Conservation (phyloP, 2,329 filamentous ascomycete genomes). For the Mollisiaceae sp. region DNA sequence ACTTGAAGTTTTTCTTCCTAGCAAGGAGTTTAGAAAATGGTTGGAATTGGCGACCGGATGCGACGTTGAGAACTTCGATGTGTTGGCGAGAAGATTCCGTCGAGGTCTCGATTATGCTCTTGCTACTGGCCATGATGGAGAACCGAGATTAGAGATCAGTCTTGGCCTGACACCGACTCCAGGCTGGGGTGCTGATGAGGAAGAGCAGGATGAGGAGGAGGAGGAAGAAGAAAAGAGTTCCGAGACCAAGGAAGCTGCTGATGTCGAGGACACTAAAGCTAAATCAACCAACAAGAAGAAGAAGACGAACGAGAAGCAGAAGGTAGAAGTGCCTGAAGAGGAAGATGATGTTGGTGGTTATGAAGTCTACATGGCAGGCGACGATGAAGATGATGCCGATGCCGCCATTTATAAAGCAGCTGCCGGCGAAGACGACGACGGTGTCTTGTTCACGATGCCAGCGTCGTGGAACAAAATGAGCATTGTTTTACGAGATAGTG, state of each 20-base stretch:
- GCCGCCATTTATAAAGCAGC: slow-evolving; percentile 86
- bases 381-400: slow-evolving; percentile 71
- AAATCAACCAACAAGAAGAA: slow-evolving; percentile 39
- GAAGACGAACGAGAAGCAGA: slow-evolving; percentile 34
- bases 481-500: slow-evolving; percentile 85
- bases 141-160: slow-evolving; percentile 84
- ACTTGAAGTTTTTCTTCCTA: slow-evolving; percentile 82
- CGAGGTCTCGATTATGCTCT: slow-evolving; percentile 90
- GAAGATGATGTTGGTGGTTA: slow-evolving; percentile 72
- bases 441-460: slow-evolving; percentile 70
- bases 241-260: slow-evolving; percentile 41
- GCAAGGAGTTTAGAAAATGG: slow-evolving; percentile 87
- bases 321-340: slow-evolving; percentile 39
- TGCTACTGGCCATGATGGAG: slow-evolving; percentile 80
- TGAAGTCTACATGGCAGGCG: slow-evolving; percentile 92
- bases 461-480: slow-evolving; percentile 89
- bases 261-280: not conserved
- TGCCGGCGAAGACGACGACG: slow-evolving; percentile 71
- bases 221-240: slow-evolving; percentile 45
- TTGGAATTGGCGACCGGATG: slow-evolving; percentile 81
- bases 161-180: slow-evolving; percentile 82
- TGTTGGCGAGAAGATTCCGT: slow-evolving; percentile 87
- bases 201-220: slow-evolving; percentile 54
- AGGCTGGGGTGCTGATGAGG: slow-evolving; percentile 80
- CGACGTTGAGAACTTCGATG: slow-evolving; percentile 72